phyloP scores from a whole-genome alignment of 108 stramenopile species.

The Stephanodiscus minutulus region DNA sequence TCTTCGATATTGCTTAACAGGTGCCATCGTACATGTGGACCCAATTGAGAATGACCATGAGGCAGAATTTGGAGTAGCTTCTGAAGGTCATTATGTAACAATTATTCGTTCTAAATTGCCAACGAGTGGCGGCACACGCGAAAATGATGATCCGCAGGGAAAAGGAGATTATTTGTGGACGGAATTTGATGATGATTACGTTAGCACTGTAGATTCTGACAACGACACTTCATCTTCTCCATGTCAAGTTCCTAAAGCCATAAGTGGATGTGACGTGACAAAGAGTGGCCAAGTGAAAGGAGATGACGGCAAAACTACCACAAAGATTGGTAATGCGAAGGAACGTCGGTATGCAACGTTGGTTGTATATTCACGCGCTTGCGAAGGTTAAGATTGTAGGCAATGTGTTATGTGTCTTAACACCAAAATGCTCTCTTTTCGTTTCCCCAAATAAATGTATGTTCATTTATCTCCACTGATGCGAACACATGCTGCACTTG shows the following conservation, averaged over 20 bases:
- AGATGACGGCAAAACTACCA: slow-evolving; percentile 5
- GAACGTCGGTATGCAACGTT: slow-evolving; percentile 38
- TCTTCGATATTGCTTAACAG: slow-evolving; percentile 22
- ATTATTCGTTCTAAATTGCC: slow-evolving; percentile 6
- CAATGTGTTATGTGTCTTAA: no score
- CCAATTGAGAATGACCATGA: slow-evolving; percentile 21
- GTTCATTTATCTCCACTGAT: no score
- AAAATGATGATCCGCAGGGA: not conserved
- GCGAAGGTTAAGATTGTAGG: slow-evolving; percentile 14
- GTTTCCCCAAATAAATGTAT: no score
- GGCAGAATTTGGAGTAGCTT: slow-evolving; percentile 18
- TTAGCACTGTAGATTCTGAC: slow-evolving; percentile 16
- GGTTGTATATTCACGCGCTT: slow-evolving; percentile 42
- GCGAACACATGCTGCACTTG: no score
- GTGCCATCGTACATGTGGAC: slow-evolving; percentile 46
- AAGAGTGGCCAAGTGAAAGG: not conserved
- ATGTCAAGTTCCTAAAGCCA: slow-evolving; percentile 16
- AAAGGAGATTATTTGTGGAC: slow-evolving; percentile 17
- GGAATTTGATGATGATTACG: slow-evolving; percentile 29
- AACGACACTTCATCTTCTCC: not conserved
- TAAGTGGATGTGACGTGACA: slow-evolving; percentile 25
- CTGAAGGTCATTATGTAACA: slow-evolving; percentile 46
- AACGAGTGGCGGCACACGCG: not conserved
- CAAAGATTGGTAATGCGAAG: not conserved
- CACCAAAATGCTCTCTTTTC: no score